A percentile compares a stretch with the other conserved stretches of the same genome.
These are phyloP conservation scores for Hyphopichia wangnamkhiaoensis DNA, from an alignment of 1,139 yeast genomes.

Conservation along the genomic window DNA sequence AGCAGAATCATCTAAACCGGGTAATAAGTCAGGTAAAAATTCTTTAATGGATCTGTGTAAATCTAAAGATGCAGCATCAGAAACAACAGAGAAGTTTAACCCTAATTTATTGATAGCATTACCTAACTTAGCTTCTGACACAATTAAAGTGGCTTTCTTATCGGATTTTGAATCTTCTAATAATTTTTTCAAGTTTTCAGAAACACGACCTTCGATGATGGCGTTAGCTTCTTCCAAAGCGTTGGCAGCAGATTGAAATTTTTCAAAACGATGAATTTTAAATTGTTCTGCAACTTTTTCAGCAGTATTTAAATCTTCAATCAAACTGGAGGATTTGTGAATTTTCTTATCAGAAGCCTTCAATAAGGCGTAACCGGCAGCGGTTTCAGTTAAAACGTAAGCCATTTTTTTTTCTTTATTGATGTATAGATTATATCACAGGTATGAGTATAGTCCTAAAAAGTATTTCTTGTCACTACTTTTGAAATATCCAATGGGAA, in stretches of 20 bases:
- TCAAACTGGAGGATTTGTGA: constrained; percentile 74
- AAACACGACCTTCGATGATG: constrained; percentile 89
- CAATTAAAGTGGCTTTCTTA: constrained; percentile 87
- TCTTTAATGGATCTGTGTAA: constrained; percentile 94
- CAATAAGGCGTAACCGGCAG: constrained; percentile 97
- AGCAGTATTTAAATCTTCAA: constrained; percentile 78
- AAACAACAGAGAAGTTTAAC: constrained; percentile 80
- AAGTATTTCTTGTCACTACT: neutral
- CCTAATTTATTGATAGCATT: constrained; percentile 95
- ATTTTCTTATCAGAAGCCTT: constrained; percentile 98
- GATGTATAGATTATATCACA: neutral
- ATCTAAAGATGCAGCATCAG: constrained; percentile 94
- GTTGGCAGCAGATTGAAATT: constrained; percentile 90
- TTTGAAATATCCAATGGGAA: too few species aligned
- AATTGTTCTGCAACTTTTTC: constrained; percentile 79
- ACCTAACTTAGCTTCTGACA: constrained; percentile 93
- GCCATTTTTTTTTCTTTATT: constrained; percentile 80
- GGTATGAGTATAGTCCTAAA: neutral
- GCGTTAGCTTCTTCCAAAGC: constrained; percentile 96
- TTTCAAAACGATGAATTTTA: constrained; percentile 93
- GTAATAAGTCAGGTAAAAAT: constrained; percentile 88
- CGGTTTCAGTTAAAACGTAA: constrained; percentile 93
- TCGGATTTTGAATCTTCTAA: constrained; percentile 82
- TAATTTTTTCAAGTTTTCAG: constrained; percentile 75
- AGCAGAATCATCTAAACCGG: constrained; percentile 86